phyloP scores from a whole-genome alignment of 202 grass and related monocot genomes.

The Zizania palustris region DNA sequence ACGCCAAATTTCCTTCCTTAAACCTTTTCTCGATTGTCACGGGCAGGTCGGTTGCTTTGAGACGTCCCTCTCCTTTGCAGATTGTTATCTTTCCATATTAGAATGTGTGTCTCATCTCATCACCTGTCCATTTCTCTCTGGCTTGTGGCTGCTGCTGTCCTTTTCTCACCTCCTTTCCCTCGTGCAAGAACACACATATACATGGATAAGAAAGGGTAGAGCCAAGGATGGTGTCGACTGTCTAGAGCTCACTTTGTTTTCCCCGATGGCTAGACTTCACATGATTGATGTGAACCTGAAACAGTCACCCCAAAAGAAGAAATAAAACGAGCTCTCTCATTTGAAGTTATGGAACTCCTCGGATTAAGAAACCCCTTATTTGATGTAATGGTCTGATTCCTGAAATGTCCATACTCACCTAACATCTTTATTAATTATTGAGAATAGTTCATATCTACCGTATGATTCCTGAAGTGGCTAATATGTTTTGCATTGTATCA shows the following conservation, averaged over 20 bases:
- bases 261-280: conserved; percentile 42
- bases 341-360: no score
- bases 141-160: conserved; percentile 38
- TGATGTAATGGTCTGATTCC: no score
- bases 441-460: no score
- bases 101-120: conserved; percentile 46
- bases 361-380: no score
- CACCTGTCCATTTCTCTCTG: conserved; percentile 40
- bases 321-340: neutral
- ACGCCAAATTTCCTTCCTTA: neutral
- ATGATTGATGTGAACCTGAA: conserved; percentile 57
- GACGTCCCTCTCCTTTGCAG: conserved; percentile 41
- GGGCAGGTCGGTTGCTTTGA: conserved; percentile 44
- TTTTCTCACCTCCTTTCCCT: conserved; percentile 39
- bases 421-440: no score
- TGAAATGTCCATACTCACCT: no score
- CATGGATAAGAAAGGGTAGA: conserved; percentile 42
- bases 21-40: conserved; percentile 38
- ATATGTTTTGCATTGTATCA: no score
- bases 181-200: neutral
- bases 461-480: no score
- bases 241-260: conserved; percentile 40
- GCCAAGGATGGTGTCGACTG: conserved; percentile 22
- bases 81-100: conserved; percentile 62
- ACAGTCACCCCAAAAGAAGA: conserved; percentile 20